These are phyloP conservation scores for Myxozyma monticola DNA, from an alignment of 805 yeast species.

Conservation along the genomic window DNA sequence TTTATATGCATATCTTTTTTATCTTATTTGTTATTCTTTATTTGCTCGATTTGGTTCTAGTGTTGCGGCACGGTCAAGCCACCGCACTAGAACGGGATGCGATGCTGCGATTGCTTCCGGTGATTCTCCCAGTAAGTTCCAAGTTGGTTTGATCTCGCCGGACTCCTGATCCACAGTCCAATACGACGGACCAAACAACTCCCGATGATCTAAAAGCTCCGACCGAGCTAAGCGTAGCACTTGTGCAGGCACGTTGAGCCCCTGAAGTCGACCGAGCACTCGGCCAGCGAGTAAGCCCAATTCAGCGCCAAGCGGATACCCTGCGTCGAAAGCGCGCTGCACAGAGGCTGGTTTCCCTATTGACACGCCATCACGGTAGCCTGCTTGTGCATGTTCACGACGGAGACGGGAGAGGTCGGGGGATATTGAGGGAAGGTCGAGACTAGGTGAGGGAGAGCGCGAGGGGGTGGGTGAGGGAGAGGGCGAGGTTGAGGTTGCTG, in stretches of 20 bases:
- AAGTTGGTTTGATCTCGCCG: constrained; percentile 15
- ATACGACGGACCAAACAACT: constrained; percentile 8
- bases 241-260: constrained; percentile 29
- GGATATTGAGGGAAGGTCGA: not conserved
- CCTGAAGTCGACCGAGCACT: constrained; percentile 57
- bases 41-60: not conserved
- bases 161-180: constrained; percentile 16
- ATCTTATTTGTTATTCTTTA: not conserved
- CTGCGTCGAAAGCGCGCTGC: constrained; percentile 79
- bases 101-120: constrained; percentile 28
- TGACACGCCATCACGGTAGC: constrained; percentile 79
- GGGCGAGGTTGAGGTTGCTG: not conserved
- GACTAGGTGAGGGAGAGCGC: not conserved
- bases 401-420: constrained; percentile 30
- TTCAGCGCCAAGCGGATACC: constrained; percentile 72
- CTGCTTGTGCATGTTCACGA: constrained; percentile 71
- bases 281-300: constrained; percentile 68
- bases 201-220: constrained; percentile 14
- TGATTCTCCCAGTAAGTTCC: not conserved
- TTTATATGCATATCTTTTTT: not conserved
- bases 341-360: constrained; percentile 64
- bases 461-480: not conserved
- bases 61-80: constrained; percentile 43
- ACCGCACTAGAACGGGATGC: constrained; percentile 48
- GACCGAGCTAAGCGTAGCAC: not conserved